A percentile compares a stretch with the other conserved stretches of the same genome.
Conservation (phyloP, 805 yeast genomes). For the Torulaspora franciscae region DNA sequence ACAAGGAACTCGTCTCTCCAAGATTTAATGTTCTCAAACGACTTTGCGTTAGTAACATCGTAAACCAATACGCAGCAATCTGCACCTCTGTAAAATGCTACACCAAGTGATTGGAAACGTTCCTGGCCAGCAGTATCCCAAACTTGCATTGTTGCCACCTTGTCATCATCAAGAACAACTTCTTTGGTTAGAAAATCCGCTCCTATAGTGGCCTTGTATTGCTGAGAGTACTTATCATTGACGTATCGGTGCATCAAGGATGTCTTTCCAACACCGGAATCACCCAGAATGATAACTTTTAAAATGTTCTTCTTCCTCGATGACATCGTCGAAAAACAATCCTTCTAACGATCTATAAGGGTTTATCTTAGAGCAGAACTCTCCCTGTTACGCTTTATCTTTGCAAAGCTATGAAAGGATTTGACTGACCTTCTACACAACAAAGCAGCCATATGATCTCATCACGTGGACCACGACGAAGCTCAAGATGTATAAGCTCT, state of each 20-base stretch:
- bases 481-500: too few relatives aligned
- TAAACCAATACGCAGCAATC: conserved; percentile 96
- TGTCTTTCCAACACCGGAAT: conserved; percentile 96
- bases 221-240: conserved; percentile 88
- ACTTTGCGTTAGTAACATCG: conserved; percentile 92
- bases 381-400: background rate
- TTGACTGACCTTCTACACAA: background rate
- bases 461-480: background rate
- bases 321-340: conserved; percentile 21
- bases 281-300: conserved; percentile 90
- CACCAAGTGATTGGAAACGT: conserved; percentile 92
- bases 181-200: conserved; percentile 96
- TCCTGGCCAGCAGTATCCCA: conserved; percentile 99
- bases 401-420: background rate
- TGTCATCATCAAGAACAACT: conserved; percentile 70
- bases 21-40: conserved; percentile 79
- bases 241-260: conserved; percentile 97
- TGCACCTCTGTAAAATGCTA: conserved; percentile 95
- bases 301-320: conserved; percentile 66
- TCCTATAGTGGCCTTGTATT: conserved; percentile 96
- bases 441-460: background rate
- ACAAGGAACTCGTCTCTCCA: conserved; percentile 96
- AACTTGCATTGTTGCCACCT: conserved; percentile 54
- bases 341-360: background rate
- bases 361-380: background rate